Base-by-base conservation (phyloP, 192 early-diverging fungal species). In the Haplosporangium gracile region DNA sequence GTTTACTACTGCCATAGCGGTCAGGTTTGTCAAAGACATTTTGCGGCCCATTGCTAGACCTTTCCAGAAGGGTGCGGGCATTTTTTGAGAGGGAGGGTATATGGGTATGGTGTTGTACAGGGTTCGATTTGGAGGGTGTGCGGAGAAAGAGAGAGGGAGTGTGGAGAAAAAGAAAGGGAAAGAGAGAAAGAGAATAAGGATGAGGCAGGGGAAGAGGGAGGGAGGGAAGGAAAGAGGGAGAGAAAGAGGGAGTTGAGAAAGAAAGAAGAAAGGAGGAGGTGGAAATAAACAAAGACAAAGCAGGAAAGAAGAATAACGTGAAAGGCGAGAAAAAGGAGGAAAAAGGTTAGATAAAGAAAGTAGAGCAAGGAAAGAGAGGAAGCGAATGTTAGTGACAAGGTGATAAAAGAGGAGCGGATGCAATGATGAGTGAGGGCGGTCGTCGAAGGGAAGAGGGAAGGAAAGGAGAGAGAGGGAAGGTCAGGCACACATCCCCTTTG, bases 21-120 rank as follows among this genome's bases (percentile, higher is more conserved):
- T 29, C 60, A 85, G 74, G 47, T 85, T 80, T 9, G 78, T 75
- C n/a, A 85, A 32, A 1, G 83, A 85, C 8, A 80, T 22, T 69
- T 85, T 85, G 7, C 78, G 73, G 29, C 83, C 83, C 74, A 76
- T 80, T 2, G 75, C 83, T 10, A 85, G 47, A 32, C 83, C 83
- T 85, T 85, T 85, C 55, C 68, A 68, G 51, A 72, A 65, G 7
- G 39, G 42, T 39, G 39, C n/a, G 26, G 77, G 43, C 68, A 79
- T 74, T 49, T 29, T 40, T 11, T 29, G 5, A 1, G 42, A 36
- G 53, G 60, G 9, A 15, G 29, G 29, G 60, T 65, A 65, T 32
- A 32, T 26, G 24, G 55, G 55, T 65, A 29, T 65, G 10, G 29
- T 32, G 60, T 29, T 26, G 9, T 65, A 1, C 3, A 32, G 40